phyloP scores from a whole-genome alignment of 2,329 filamentous ascomycete genomes.

The Sclerotinia borealis region DNA sequence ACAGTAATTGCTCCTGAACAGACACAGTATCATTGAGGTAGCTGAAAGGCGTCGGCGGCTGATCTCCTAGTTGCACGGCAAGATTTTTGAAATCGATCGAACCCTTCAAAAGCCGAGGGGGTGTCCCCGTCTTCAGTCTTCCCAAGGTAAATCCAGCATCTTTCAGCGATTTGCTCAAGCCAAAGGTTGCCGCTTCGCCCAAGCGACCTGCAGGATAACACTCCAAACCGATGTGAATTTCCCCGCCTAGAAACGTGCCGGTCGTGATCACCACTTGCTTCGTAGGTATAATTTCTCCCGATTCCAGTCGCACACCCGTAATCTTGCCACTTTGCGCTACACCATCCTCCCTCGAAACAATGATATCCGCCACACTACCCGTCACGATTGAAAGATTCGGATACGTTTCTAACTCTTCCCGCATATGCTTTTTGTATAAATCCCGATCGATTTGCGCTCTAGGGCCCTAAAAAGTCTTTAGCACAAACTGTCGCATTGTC shows the following conservation, averaged over 20 bases:
- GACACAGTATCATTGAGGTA: slow-evolving; percentile 76
- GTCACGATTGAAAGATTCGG: slow-evolving; percentile 73
- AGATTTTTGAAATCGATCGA: slow-evolving; percentile 74
- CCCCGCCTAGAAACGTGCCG: slow-evolving; percentile 88
- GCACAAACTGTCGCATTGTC: background rate
- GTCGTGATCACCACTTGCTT: slow-evolving; percentile 88
- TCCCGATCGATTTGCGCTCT: slow-evolving; percentile 90
- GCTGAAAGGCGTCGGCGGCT: slow-evolving; percentile 84
- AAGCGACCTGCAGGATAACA: slow-evolving; percentile 82
- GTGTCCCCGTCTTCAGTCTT: slow-evolving; percentile 90
- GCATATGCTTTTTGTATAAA: slow-evolving; percentile 88
- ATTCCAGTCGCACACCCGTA: slow-evolving; percentile 78
- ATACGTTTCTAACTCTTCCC: slow-evolving; percentile 72
- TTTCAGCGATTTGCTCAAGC: slow-evolving; percentile 81
- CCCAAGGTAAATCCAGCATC: slow-evolving; percentile 87
- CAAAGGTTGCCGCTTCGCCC: slow-evolving; percentile 88
- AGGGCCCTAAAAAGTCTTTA: slow-evolving; percentile 52
- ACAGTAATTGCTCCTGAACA: slow-evolving; percentile 77
- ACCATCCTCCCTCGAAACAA: slow-evolving; percentile 54
- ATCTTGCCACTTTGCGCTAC: slow-evolving; percentile 61
- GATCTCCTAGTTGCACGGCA: slow-evolving; percentile 71
- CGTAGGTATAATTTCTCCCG: slow-evolving; percentile 75
- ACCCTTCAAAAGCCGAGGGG: slow-evolving; percentile 73
- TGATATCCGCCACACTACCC: slow-evolving; percentile 88
- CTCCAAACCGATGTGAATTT: slow-evolving; percentile 91